Evolutionary conservation across 2,329 filamentous ascomycete species (phyloP), one percentile per base, ranked within the genome.

Genomic region (Phyllosticta citribraziliensis): DNA sequence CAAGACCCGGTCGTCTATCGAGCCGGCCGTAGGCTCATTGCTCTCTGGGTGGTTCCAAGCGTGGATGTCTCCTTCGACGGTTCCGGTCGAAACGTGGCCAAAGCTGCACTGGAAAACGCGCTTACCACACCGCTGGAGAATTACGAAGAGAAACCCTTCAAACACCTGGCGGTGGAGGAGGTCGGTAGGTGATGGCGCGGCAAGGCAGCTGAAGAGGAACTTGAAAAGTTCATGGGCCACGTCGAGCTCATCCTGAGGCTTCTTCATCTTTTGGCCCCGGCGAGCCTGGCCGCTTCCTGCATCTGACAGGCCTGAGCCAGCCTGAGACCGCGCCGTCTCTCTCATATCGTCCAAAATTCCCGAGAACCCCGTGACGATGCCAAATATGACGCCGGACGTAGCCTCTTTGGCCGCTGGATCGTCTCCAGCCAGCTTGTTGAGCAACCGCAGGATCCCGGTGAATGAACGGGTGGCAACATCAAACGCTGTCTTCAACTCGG

Each of bases 131-230:
- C 70, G 71, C 24, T 76, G 70, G 2, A 79, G 66, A 1, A 78
- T 62, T 14, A 74, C 65, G 59, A 73, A 79, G 1, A 73, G 67
- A 35, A 77, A 74, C 2, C 75, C 76, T 67, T 79, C 77, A 58
- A 78, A 78, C 1, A 80, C 63, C 20, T 72, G 66, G 30, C 71
- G 70, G 51, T 79, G 75, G 11, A 68, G 51, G 3, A 66, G 61
- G 19, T 70, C 64, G 10, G 68, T 71, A 27, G 73, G 66, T 30
- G 76, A 72, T 1, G 78, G 68, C 14, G 70, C 65, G 0, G 70
- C 68, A 4, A 78, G 62, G 2, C 76, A 64, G 4, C 69, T 70
- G 1, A 67, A 68, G 0, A 79, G 65, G 24, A 78, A 70, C 22
- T 72, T 55, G 12, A 52, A 62, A 11, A 62, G 35, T 11, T 57